Conservation (phyloP, 805 yeast species). For the Metschnikowia colocasiae region DNA sequence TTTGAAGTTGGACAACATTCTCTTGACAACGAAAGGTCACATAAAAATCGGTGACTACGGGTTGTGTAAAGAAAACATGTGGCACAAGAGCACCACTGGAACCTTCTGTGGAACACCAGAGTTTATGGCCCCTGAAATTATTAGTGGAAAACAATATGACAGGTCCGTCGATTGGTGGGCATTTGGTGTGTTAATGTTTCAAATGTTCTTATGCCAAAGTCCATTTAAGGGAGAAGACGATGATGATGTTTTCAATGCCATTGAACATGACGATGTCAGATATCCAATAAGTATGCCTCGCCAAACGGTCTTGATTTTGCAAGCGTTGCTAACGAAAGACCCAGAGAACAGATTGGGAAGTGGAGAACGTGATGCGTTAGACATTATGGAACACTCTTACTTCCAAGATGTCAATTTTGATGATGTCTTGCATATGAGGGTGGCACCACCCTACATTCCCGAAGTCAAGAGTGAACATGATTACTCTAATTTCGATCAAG, state of each 20-base stretch:
- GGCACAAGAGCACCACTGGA: conserved; percentile 78
- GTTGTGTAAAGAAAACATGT: conserved; percentile 90
- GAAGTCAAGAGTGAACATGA: conserved; percentile 84
- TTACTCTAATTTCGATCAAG: conserved; percentile 89
- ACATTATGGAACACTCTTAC: conserved; percentile 93
- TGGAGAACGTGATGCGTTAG: conserved; percentile 84
- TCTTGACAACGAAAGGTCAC: conserved; percentile 87
- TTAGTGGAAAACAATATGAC: conserved; percentile 88
- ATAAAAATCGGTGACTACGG: conserved; percentile 97
- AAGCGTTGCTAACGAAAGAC: conserved; percentile 85
- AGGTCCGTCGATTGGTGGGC: conserved; percentile 99
- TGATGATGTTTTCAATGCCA: conserved; percentile 96
- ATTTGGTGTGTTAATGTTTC: conserved; percentile 92
- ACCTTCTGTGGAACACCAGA: conserved; percentile 99
- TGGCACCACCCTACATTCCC: conserved; percentile 88
- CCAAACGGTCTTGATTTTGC: conserved; percentile 91
- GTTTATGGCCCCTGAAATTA: conserved; percentile 97
- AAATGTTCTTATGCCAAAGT: conserved; percentile 93
- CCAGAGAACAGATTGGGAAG: conserved; percentile 82
- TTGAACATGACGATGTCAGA: conserved; percentile 91
- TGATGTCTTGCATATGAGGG: conserved; percentile 66
- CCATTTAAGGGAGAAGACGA: conserved; percentile 97
- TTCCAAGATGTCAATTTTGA: conserved; percentile 88
- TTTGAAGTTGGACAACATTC: conserved; percentile 89
- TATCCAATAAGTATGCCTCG: conserved; percentile 97